Percentiles rank a stretch among this genome's conserved stretches.
Conservation (phyloP, 2,329 filamentous ascomycete species). For the Trichoderma sp. region DNA sequence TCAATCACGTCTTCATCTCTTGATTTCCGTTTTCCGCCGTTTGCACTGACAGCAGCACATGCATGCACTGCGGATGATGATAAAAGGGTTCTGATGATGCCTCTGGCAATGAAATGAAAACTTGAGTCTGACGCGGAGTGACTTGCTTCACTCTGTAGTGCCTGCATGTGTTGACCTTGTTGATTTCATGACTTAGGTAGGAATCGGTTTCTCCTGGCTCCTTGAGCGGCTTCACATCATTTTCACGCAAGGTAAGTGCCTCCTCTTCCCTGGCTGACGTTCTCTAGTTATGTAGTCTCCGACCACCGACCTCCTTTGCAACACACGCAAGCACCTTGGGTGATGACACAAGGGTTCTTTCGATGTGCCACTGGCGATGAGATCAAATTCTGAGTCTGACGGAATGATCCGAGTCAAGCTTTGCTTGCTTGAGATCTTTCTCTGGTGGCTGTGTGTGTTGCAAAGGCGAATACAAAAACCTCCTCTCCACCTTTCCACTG, state of each 20-base stretch:
- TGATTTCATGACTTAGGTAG: too few relatives aligned
- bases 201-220: too few relatives aligned
- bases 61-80: background rate
- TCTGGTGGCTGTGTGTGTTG: background rate
- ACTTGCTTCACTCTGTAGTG: background rate
- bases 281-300: background rate
- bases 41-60: background rate
- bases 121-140: background rate
- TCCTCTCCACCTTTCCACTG: too few relatives aligned
- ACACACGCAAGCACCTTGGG: background rate
- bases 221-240: too few relatives aligned
- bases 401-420: background rate
- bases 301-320: background rate
- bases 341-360: conserved; percentile 15
- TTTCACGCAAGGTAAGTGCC: background rate
- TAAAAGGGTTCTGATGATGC: background rate
- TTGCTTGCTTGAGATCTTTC: background rate
- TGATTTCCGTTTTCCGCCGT: background rate
- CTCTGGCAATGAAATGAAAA: background rate
- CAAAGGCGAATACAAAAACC: too few relatives aligned
- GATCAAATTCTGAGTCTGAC: conserved; percentile 1
- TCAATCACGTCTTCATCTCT: too few relatives aligned
- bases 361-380: background rate
- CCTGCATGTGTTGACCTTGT: too few relatives aligned
- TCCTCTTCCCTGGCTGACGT: background rate